Base-by-base conservation (phyloP, 768 basidiomycete genomes). In the Nevesoporus exiguus region DNA sequence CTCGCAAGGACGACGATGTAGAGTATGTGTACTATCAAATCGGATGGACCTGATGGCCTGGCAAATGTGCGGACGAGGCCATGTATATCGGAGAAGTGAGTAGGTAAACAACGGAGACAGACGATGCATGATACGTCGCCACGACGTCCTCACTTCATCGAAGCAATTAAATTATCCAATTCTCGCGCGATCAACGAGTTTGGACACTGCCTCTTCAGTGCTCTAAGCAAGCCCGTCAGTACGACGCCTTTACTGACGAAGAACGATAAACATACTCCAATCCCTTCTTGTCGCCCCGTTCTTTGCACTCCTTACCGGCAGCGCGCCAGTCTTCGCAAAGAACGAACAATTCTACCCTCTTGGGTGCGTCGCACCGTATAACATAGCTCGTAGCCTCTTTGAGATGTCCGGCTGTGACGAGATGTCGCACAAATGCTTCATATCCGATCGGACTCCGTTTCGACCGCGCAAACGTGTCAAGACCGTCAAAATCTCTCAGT, bases 371-470 rank as follows among this genome's bases (percentile, higher is more conserved):
- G 63, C 96, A 98, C 27, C 85, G 83, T 2, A 85, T 71, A 21
- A 98, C 90, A 65, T 88, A 98, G 5, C 74, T 53, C 1, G 83
- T 74, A 3, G 92, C 97, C 65, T 96, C 89, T 64, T 82, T 90
- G 25, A 70, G 63, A 67, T 87, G 84, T 0, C 90, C 91, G 36
- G 84, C 82, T 47, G 83, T 78, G 27, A 90, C 80, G 34, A 97
- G 78, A 60, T 90, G 84, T 34, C 77, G 82, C 24, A 94, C 93
- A 66, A 93, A 93, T 0, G 88, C 80, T 66, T 98, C 95, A 65
- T 96, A 98, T 1, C 97, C 96, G 54, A 98, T 98, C 5, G 96
- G 95, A 69, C 89, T 93, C 60, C 92, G 82, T 71, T 83, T 94
- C 33, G 87, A 88, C 61, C 85, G 88, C 2, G 93, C 83, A 66